A percentile compares a stretch with the other conserved stretches of the same genome.
Evolutionary conservation across 176 grass and related monocot species (phyloP).

Genomic region (Eragrostis curvula): DNA sequence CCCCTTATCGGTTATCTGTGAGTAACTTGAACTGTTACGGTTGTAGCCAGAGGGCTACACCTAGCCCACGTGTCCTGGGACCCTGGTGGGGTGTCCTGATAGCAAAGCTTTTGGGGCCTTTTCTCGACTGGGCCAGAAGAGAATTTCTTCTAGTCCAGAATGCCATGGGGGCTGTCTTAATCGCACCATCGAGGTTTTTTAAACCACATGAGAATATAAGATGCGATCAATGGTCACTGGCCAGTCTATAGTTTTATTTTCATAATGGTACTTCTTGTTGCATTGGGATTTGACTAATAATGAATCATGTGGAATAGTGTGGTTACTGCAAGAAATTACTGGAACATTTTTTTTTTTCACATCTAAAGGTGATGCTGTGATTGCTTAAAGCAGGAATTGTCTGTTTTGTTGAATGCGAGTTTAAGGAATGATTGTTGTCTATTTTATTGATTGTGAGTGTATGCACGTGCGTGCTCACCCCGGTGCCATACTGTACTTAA

Average conservation of each 20-base stretch:
- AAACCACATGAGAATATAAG: neutral
- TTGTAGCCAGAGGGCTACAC: too few species aligned
- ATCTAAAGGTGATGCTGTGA: neutral
- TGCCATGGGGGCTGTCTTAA: too few species aligned
- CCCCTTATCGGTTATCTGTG: too few species aligned
- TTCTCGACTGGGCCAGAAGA: too few species aligned
- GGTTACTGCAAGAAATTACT: neutral
- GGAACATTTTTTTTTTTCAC: neutral
- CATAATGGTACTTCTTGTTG: neutral
- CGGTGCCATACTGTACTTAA: constrained; percentile 8
- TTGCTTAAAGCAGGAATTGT: neutral
- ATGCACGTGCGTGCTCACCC: neutral
- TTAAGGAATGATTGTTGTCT: neutral
- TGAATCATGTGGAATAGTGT: neutral
- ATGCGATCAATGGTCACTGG: neutral
- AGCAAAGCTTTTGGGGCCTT: too few species aligned
- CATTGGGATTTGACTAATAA: constrained; percentile 6
- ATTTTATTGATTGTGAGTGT: constrained; percentile 13
- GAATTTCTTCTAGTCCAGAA: too few species aligned
- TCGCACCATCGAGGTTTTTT: too few species aligned
- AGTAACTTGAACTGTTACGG: too few species aligned
- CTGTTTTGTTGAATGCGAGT: neutral
- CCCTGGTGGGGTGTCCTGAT: too few species aligned
- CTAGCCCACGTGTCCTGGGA: too few species aligned
- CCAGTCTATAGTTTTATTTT: neutral